Conservation (phyloP, 148 eudicot genomes). For the Rhododendron williamsianum region DNA sequence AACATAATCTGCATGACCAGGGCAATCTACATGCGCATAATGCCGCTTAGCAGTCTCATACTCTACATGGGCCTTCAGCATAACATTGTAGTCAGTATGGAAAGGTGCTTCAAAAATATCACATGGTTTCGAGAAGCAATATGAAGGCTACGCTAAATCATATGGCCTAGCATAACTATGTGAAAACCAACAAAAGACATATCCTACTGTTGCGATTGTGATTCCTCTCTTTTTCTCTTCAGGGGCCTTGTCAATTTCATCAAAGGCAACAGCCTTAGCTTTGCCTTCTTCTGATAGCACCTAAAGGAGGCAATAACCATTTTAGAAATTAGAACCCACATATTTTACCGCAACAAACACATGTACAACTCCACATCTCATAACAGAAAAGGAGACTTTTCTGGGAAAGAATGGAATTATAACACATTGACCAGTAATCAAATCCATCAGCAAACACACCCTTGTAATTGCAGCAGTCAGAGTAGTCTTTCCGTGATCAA, state of each 20-base stretch:
- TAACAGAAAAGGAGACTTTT: neutral
- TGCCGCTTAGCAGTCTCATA: conserved; percentile 91
- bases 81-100: neutral
- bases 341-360: neutral
- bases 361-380: neutral
- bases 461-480: conserved; percentile 94
- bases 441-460: conserved; percentile 28
- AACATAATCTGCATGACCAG: conserved; percentile 96
- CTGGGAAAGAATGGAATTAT: neutral
- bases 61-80: conserved; percentile 89
- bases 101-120: neutral
- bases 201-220: conserved; percentile 77
- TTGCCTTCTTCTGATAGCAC: conserved; percentile 84
- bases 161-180: neutral
- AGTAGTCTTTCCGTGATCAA: conserved; percentile 97
- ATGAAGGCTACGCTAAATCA: neutral
- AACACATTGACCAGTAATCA: neutral
- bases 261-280: conserved; percentile 91
- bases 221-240: conserved; percentile 97
- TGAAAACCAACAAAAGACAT: neutral
- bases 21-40: conserved; percentile 95
- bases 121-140: neutral
- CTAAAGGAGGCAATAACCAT: conserved; percentile 24
- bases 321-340: conserved; percentile 1
- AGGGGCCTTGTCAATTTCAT: conserved; percentile 97